Conservation (phyloP, 2,329 filamentous ascomycete genomes). For the Pseudocercospora eumusae region DNA sequence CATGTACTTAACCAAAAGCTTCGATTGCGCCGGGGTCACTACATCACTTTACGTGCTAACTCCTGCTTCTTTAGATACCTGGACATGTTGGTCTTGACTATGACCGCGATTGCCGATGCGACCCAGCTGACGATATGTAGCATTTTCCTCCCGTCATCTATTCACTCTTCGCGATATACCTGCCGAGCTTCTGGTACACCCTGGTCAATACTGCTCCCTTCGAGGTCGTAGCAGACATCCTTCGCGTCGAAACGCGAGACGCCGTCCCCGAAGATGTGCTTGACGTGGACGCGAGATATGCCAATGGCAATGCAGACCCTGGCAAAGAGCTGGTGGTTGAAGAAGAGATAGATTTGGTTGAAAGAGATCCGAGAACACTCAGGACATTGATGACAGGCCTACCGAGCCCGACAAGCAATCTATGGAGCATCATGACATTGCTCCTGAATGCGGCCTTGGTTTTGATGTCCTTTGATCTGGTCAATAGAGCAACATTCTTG, state of each 20-base stretch:
- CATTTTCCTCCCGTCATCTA: conserved; percentile 38
- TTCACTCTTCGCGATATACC: conserved; percentile 49
- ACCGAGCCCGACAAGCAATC: conserved; percentile 69
- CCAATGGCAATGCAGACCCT: conserved; percentile 39
- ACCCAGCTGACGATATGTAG: conserved; percentile 33
- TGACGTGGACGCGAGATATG: conserved; percentile 29
- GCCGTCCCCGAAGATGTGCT: conserved; percentile 36
- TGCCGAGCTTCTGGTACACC: conserved; percentile 44
- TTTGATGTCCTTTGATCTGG: conserved; percentile 71
- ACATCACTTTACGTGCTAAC: conserved; percentile 17
- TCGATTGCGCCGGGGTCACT: conserved; percentile 27
- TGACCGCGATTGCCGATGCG: not conserved
- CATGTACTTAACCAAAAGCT: conserved; percentile 12
- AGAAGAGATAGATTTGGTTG: conserved; percentile 62
- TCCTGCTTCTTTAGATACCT: conserved; percentile 36
- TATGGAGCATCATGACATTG: conserved; percentile 58
- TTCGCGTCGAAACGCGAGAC: conserved; percentile 45
- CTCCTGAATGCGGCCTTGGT: conserved; percentile 71
- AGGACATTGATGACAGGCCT: conserved; percentile 72
- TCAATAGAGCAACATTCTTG: conserved; percentile 70
- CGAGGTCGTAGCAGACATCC: conserved; percentile 39
- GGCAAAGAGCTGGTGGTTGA: conserved; percentile 60
- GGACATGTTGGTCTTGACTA: conserved; percentile 37
- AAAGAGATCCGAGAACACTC: conserved; percentile 59
- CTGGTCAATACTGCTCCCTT: conserved; percentile 36